These are phyloP conservation scores for Nowakowskiella sp. DNA, from an alignment of 192 early-diverging fungal species.

Conservation along the genomic window DNA sequence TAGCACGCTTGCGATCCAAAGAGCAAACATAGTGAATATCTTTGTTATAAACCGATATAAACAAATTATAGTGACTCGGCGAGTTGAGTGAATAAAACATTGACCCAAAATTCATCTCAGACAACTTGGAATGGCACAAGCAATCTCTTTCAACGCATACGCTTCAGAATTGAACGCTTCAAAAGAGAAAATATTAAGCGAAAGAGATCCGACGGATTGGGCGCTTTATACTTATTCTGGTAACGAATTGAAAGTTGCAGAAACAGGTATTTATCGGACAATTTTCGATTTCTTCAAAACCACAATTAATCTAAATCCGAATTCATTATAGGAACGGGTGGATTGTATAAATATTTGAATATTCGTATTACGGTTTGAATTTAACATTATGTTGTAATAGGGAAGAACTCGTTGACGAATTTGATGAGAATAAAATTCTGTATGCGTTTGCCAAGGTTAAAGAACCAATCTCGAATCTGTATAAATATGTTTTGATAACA, in stretches of 20 bases:
- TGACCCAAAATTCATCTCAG: no score
- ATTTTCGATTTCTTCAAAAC: no score
- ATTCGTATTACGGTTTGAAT: not conserved
- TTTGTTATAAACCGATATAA: no score
- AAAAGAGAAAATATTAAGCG: conserved; percentile 17
- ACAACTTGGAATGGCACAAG: no score
- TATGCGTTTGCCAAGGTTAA: conserved; percentile 77
- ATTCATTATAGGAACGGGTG: conserved; percentile 1
- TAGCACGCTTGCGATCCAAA: no score
- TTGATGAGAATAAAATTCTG: conserved; percentile 81
- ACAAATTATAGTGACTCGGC: no score
- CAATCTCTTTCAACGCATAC: no score
- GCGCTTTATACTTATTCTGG: conserved; percentile 26
- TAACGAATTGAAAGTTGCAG: conserved; percentile 22
- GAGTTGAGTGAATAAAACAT: no score
- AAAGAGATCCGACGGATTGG: conserved; percentile 53
- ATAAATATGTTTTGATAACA: conserved; percentile 86
- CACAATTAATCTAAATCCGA: no score
- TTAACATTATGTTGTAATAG: conserved; percentile 65
- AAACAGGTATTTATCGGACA: no score
- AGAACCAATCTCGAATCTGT: conserved; percentile 77
- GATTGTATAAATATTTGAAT: not conserved
- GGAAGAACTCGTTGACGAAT: conserved; percentile 86
- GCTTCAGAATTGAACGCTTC: conserved; percentile 13
- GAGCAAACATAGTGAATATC: no score